Evolutionary conservation across 176 grass and related monocot genomes (phyloP).

Genomic region (Cymbopogon citratus): DNA sequence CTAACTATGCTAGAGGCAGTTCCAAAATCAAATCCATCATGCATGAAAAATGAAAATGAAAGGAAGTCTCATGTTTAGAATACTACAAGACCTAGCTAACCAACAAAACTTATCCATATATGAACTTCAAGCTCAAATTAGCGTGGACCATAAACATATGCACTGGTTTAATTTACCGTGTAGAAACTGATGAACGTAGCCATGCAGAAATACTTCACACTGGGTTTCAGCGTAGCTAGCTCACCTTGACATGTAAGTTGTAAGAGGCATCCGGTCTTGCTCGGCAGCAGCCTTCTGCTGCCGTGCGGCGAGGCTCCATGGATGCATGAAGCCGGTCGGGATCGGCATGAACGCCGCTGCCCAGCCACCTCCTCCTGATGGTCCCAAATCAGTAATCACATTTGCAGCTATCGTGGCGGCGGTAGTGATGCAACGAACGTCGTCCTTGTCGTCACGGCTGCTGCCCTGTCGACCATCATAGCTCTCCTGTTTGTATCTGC

Average conservation of each 20-base stretch:
- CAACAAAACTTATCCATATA: background rate
- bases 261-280: conserved; percentile 23
- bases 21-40: background rate
- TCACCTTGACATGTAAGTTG: conserved; percentile 28
- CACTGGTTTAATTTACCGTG: background rate
- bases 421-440: background rate
- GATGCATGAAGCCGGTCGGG: conserved; percentile 61
- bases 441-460: background rate
- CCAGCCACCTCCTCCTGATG: background rate
- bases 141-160: background rate
- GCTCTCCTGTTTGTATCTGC: background rate
- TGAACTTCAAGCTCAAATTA: background rate
- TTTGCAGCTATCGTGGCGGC: background rate
- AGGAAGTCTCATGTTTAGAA: background rate
- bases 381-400: background rate
- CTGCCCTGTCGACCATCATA: background rate
- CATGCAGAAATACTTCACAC: background rate
- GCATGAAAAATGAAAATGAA: background rate
- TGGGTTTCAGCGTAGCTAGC: background rate
- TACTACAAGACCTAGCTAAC: background rate
- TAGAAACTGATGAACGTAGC: background rate
- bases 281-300: conserved; percentile 89
- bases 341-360: conserved; percentile 35
- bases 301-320: conserved; percentile 89
- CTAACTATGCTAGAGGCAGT: background rate